Conservation (phyloP, 2,329 filamentous ascomycete species). For the Curvularia hawaiiensis region DNA sequence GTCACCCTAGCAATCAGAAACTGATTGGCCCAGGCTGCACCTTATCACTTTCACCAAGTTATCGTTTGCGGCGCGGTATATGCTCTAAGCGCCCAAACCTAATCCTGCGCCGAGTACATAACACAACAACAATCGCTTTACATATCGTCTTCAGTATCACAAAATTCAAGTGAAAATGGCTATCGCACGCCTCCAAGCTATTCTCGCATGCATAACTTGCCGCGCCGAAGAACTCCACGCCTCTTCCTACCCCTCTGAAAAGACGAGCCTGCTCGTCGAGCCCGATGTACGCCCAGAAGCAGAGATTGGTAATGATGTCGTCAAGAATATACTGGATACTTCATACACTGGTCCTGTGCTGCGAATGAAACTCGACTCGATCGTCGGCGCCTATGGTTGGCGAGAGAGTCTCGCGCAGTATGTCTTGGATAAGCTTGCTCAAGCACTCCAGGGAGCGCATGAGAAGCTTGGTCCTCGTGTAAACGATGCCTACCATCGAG, state of each 20-base stretch:
- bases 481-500: slow-evolving; percentile 30
- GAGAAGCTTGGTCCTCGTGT: slow-evolving; percentile 32
- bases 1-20: no score
- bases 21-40: background rate
- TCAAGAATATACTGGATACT: slow-evolving; percentile 22
- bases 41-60: background rate
- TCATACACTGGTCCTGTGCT: slow-evolving; percentile 26
- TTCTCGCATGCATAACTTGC: slow-evolving; percentile 23
- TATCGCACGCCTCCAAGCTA: slow-evolving; percentile 14
- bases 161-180: slow-evolving; percentile 12
- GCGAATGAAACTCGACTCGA: slow-evolving; percentile 29
- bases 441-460: slow-evolving; percentile 25
- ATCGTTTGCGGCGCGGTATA: background rate
- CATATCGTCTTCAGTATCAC: background rate
- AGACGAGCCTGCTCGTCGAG: slow-evolving; percentile 14
- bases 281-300: slow-evolving; percentile 12
- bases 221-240: background rate
- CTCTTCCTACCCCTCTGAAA: slow-evolving; percentile 18
- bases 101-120: background rate
- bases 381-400: slow-evolving; percentile 37
- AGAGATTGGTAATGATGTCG: slow-evolving; percentile 25
- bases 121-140: background rate
- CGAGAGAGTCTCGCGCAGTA: slow-evolving; percentile 38
- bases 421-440: slow-evolving; percentile 34
- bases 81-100: background rate